Percentiles rank a stretch among this genome's conserved stretches.
Evolutionary conservation across 2,329 filamentous ascomycete genomes (phyloP).

Genomic region (Helotiales sp.): DNA sequence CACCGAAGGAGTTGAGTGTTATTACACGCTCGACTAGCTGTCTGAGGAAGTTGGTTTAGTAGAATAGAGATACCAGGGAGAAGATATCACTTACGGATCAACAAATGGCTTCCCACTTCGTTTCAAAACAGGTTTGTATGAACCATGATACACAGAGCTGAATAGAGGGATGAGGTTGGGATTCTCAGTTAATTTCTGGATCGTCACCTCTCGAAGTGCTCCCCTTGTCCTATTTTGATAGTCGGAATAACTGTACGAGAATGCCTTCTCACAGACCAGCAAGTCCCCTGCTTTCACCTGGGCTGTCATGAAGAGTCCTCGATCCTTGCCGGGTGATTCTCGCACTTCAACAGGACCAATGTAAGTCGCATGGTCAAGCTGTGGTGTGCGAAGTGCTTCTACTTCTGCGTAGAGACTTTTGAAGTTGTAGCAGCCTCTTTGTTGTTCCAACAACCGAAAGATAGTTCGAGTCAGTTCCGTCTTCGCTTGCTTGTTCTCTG

Average conservation of each 20-base stretch:
- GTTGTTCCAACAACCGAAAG: constrained; percentile 23
- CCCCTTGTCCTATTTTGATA: constrained; percentile 3
- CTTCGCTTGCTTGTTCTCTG: constrained; percentile 9
- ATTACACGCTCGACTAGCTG: constrained; percentile 21
- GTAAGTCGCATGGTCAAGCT: constrained; percentile 29
- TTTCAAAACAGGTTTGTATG: constrained; percentile 9
- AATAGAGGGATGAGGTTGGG: constrained; percentile 21
- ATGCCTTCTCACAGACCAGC: constrained; percentile 32
- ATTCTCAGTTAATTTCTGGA: constrained; percentile 22
- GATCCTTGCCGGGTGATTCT: constrained; percentile 8
- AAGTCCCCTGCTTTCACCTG: constrained; percentile 27
- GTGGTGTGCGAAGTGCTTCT: constrained; percentile 14
- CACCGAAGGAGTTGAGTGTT: constrained; percentile 25
- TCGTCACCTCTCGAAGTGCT: constrained; percentile 16
- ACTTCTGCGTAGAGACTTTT: constrained; percentile 23
- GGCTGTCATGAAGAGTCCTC: constrained; percentile 25
- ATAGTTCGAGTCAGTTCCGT: constrained; percentile 14
- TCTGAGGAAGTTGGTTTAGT: constrained; percentile 13
- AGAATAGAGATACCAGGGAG: not conserved
- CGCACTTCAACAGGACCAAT: constrained; percentile 18
- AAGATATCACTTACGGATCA: constrained; percentile 21
- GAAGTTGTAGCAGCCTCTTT: constrained; percentile 28
- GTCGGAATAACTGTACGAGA: constrained; percentile 24
- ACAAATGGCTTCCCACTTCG: constrained; percentile 21
- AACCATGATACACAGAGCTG: constrained; percentile 20